Base-by-base conservation (phyloP, 108 stramenopile genomes). In the Hondaea fermentalgiana region DNA sequence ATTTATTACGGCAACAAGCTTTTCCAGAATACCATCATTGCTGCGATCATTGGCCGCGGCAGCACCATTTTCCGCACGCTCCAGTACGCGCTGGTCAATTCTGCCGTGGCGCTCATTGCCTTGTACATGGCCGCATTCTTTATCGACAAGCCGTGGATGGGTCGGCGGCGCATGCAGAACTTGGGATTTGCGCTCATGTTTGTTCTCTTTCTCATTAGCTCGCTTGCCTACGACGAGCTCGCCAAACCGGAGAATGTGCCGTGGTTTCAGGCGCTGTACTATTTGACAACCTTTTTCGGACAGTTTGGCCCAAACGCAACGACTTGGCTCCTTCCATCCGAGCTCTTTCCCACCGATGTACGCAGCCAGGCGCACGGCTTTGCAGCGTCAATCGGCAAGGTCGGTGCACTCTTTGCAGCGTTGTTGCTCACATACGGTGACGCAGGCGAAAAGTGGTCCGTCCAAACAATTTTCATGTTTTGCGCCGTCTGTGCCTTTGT, bases 291-390 rank as follows among this genome's bases (percentile, higher is more conserved):
- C 60, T 91, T 94, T 57, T 94, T 94, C 90, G 91, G 55, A 47
- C 91, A 93, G n/a, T 94, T 90, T 45, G 94, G 94, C 14, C 93
- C 94, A 16, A 94, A 94, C 90, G 88, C 93, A 3, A 94, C 93
- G 16, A 93, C 94, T 0, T 94, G 90, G 89, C 92, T 95, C 55
- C 91, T 95, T 60, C 94, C 94, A 25, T 89, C 93, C n/a, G 93
- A 93, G 89, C 88, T 89, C 23, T 95, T 93, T 64, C 93, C 94
- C 5, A 88, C 91, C 21, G 87, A 92, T 28, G 89, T 93, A 25
- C 91, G 94, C 0, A 72, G 90, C 57, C 92, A 93, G 43, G 71
- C 88, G 47, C 93, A 94, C 60, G 94, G 94, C 0, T 35, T 95
- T 19, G 89, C 91, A 4, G 94, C 94, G 16, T 93, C 94, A 4